Conservation (phyloP, 176 grass and related monocot species). For the Carex pumila region DNA sequence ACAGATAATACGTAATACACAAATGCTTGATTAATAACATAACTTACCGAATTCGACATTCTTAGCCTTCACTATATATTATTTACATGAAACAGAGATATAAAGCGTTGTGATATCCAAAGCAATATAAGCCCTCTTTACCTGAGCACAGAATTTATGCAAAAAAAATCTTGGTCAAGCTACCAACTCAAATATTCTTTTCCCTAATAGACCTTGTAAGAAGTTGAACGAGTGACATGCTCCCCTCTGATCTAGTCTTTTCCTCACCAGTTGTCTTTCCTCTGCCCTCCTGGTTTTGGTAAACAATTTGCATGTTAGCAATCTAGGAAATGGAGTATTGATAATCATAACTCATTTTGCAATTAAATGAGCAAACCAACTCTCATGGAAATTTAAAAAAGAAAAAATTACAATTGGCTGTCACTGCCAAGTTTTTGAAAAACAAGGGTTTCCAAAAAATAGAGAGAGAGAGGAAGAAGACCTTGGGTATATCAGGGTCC, state of each 20-base stretch:
- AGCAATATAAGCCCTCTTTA: neutral
- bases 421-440: too few relatives aligned
- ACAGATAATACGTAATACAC: neutral
- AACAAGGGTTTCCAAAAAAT: too few relatives aligned
- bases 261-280: neutral
- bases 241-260: slow-evolving; percentile 6
- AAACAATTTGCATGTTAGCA: neutral
- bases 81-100: neutral
- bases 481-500: slow-evolving; percentile 11
- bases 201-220: slow-evolving; percentile 1
- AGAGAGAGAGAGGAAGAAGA: neutral
- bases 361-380: neutral
- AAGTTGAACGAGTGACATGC: slow-evolving; percentile 12
- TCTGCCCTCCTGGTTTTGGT: slow-evolving; percentile 7
- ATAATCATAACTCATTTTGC: neutral
- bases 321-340: neutral
- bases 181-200: neutral
- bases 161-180: neutral
- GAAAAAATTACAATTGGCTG: too few relatives aligned
- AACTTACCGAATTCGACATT: neutral
- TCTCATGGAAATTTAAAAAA: neutral
- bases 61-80: neutral
- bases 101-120: neutral
- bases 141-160: neutral
- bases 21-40: neutral